Conservation (phyloP, 192 early-diverging fungal genomes). For the Tieghemiomyces parasiticus region DNA sequence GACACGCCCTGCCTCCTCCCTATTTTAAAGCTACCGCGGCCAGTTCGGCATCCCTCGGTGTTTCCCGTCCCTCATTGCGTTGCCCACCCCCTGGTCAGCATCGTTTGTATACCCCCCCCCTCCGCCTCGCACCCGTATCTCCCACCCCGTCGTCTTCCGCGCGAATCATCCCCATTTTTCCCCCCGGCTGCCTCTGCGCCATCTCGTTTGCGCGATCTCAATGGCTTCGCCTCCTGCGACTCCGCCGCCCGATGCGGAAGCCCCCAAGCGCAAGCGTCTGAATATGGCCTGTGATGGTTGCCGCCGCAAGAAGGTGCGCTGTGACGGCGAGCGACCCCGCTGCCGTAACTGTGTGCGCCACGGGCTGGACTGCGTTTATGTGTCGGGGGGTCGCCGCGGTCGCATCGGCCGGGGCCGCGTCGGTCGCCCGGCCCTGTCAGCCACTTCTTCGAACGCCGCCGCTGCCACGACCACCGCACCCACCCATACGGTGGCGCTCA, state of each 20-base stretch:
- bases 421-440: background rate
- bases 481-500: background rate
- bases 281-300: constrained; percentile 24
- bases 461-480: background rate
- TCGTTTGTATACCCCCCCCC: background rate
- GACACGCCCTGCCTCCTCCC: too few relatives aligned
- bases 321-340: constrained; percentile 27
- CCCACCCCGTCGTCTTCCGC: too few relatives aligned
- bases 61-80: too few relatives aligned
- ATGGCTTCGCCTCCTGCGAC: too few relatives aligned
- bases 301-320: constrained; percentile 28
- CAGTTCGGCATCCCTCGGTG: too few relatives aligned
- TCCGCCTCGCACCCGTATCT: background rate
- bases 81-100: background rate
- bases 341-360: constrained; percentile 30
- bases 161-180: too few relatives aligned
- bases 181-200: too few relatives aligned
- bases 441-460: background rate
- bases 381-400: background rate
- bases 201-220: too few relatives aligned
- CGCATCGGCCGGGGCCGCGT: background rate
- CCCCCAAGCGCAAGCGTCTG: constrained; percentile 2
- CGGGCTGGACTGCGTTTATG: constrained; percentile 21
- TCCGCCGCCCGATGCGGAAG: background rate
- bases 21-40: too few relatives aligned